A percentile compares a stretch with the other conserved stretches of the same genome.
These are phyloP conservation scores for Cytospora schulzeri DNA, from an alignment of 2,329 filamentous ascomycete genomes.

Conservation along the genomic window DNA sequence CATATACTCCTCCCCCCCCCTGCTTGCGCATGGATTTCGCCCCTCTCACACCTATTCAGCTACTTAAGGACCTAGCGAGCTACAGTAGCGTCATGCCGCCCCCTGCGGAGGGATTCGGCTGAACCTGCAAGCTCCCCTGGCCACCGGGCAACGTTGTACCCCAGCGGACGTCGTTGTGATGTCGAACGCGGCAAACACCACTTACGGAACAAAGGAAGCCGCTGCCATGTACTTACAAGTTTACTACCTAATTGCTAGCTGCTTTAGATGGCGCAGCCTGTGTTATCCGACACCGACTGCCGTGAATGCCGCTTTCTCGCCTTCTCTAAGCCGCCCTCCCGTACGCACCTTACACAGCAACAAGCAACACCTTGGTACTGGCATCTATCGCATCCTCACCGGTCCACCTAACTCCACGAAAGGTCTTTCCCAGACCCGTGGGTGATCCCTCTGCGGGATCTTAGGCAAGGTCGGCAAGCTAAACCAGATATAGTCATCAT, in stretches of 20 bases:
- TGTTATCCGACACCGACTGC: neutral
- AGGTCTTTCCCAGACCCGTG: slow-evolving; percentile 15
- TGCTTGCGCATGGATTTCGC: neutral
- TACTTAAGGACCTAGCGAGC: too few species aligned
- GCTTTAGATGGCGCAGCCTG: neutral
- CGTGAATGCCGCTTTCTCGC: neutral
- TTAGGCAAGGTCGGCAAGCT: slow-evolving; percentile 15
- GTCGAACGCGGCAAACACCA: neutral
- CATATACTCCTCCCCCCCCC: neutral
- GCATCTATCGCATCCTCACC: neutral
- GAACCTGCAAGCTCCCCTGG: slow-evolving; percentile 15
- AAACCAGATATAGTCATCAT: slow-evolving; percentile 6
- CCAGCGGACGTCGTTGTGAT: neutral
- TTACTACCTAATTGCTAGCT: neutral
- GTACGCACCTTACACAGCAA: neutral
- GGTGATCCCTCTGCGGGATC: slow-evolving; percentile 10
- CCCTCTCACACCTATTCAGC: too few species aligned
- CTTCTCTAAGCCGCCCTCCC: neutral
- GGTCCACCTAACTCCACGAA: neutral
- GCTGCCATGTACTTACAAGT: neutral
- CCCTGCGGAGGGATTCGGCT: slow-evolving; percentile 1
- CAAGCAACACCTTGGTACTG: neutral
- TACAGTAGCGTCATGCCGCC: neutral
- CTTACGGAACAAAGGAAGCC: neutral
- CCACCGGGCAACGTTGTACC: neutral